These are phyloP conservation scores for Rhizophlyctis rosea DNA, from an alignment of 192 early-diverging fungal species.

Conservation along the genomic window DNA sequence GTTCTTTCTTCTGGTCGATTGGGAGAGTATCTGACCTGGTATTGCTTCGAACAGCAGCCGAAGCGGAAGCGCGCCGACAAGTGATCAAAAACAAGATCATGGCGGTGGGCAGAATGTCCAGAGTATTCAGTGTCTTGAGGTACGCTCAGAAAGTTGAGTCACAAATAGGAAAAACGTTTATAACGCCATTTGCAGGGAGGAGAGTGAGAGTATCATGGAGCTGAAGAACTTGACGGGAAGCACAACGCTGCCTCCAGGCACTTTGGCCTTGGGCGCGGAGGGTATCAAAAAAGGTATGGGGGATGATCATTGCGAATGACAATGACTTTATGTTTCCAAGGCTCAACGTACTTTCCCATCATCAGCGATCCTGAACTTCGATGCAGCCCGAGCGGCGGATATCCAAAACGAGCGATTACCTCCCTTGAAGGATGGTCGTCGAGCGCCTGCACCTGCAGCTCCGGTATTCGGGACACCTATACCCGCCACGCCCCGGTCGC, in stretches of 20 bases:
- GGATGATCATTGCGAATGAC: background rate
- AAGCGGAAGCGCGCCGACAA: slow-evolving; percentile 60
- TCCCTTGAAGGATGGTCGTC: slow-evolving; percentile 50
- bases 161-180: too few species aligned
- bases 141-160: slow-evolving; percentile 18
- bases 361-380: slow-evolving; percentile 83
- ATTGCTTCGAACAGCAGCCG: slow-evolving; percentile 33
- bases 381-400: slow-evolving; percentile 88
- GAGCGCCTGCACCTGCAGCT: slow-evolving; percentile 41
- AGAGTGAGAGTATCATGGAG: slow-evolving; percentile 90
- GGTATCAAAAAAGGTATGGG: slow-evolving; percentile 79
- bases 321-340: background rate
- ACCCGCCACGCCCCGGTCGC: background rate
- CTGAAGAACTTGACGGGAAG: slow-evolving; percentile 86
- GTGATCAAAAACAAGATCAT: slow-evolving; percentile 85
- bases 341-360: too few species aligned
- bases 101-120: slow-evolving; percentile 88
- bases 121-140: slow-evolving; percentile 85
- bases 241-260: slow-evolving; percentile 80
- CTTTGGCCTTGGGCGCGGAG: slow-evolving; percentile 83
- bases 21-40: background rate
- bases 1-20: background rate
- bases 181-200: slow-evolving; percentile 42
- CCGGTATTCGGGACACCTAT: slow-evolving; percentile 44
- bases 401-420: slow-evolving; percentile 91